phyloP scores from a whole-genome alignment of 345 rosid genomes.

The Aquilaria malaccensis region DNA sequence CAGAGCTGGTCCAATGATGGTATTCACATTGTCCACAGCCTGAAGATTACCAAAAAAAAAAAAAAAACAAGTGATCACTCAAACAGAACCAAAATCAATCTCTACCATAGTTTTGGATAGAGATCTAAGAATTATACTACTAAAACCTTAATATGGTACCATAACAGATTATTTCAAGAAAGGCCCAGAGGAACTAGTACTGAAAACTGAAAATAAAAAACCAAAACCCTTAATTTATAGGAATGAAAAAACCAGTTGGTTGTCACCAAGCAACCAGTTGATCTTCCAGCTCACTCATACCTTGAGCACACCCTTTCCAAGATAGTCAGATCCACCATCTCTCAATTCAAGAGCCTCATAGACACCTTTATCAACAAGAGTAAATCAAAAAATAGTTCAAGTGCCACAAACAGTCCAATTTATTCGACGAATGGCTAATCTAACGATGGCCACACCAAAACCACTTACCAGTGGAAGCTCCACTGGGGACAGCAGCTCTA shows the following conservation, averaged over 20 bases:
- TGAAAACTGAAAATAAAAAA: not conserved
- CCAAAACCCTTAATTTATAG: not conserved
- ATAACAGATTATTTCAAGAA: not conserved
- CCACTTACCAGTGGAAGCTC: slow-evolving; percentile 57
- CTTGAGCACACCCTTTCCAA: slow-evolving; percentile 68
- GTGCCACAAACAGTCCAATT: not conserved
- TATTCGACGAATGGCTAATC: not conserved
- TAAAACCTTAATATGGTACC: slow-evolving; percentile 2
- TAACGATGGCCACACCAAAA: not conserved
- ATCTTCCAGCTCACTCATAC: slow-evolving; percentile 13
- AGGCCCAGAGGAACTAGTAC: not conserved
- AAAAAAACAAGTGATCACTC: not conserved
- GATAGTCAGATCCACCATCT: slow-evolving; percentile 66
- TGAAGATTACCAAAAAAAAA: slow-evolving; percentile 17
- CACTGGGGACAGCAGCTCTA: slow-evolving; percentile 73
- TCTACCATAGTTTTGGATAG: not conserved
- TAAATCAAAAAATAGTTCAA: not conserved
- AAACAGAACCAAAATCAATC: not conserved
- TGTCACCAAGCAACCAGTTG: not conserved
- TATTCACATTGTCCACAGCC: slow-evolving; percentile 59
- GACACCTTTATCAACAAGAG: slow-evolving; percentile 30
- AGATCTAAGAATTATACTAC: not conserved
- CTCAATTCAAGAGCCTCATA: slow-evolving; percentile 62
- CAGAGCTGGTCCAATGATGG: slow-evolving; percentile 56
- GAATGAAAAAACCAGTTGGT: not conserved